Evolutionary conservation across 805 yeast genomes (phyloP).

Genomic region (Ogataea henricii): DNA sequence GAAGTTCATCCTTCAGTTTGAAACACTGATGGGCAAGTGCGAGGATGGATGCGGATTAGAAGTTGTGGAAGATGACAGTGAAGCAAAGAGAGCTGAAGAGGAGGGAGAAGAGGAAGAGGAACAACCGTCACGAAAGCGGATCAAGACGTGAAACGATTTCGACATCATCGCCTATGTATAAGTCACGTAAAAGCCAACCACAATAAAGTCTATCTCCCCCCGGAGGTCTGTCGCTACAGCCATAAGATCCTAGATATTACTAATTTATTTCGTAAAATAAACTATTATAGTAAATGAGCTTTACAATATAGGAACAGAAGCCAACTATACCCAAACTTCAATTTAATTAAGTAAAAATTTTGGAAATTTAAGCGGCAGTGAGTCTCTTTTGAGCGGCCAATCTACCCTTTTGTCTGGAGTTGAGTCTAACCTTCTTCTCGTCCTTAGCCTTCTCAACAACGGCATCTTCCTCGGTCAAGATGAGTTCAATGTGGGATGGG

Average conservation of each 20-base stretch:
- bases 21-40: conserved; percentile 7
- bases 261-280: conserved; percentile 9
- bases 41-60: conserved; percentile 24
- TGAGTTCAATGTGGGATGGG: conserved; percentile 98
- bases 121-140: conserved; percentile 6
- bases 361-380: conserved; percentile 52
- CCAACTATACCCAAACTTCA: conserved; percentile 12
- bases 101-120: conserved; percentile 9
- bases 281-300: conserved; percentile 12
- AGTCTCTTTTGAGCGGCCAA: conserved; percentile 85
- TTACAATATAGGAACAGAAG: conserved; percentile 8
- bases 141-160: not conserved
- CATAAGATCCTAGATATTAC: not conserved
- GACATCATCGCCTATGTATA: not conserved
- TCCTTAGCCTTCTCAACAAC: conserved; percentile 83
- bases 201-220: not conserved
- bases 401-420: conserved; percentile 92
- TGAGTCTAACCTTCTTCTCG: conserved; percentile 60
- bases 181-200: not conserved
- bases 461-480: conserved; percentile 94
- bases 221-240: not conserved
- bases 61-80: conserved; percentile 10
- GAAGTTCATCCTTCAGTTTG: conserved; percentile 16
- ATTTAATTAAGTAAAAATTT: conserved; percentile 16
- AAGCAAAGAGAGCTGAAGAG: conserved; percentile 1